A percentile compares a stretch with the other conserved stretches of the same genome.
Conservation (phyloP, 2,329 filamentous ascomycete species). For the Pseudogymnoascus sp. region DNA sequence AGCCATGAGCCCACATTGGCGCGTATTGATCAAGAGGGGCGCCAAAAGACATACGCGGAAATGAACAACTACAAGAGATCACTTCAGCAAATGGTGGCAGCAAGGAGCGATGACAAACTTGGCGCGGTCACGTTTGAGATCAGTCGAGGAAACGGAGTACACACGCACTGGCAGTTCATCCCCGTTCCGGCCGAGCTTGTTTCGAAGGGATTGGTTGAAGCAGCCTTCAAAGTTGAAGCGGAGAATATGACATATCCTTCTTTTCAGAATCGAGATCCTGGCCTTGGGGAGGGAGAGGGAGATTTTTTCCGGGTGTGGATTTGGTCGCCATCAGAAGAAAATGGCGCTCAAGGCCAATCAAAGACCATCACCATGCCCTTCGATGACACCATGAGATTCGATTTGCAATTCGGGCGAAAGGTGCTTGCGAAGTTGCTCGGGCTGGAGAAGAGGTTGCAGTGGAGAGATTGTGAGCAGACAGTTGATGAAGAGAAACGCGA, state of each 20-base stretch:
- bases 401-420: slow-evolving; percentile 80
- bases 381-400: slow-evolving; percentile 65
- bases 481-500: slow-evolving; percentile 72
- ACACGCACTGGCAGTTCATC: slow-evolving; percentile 90
- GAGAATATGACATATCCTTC: slow-evolving; percentile 58
- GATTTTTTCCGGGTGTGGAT: slow-evolving; percentile 82
- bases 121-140: slow-evolving; percentile 92
- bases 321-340: slow-evolving; percentile 48
- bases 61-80: slow-evolving; percentile 75
- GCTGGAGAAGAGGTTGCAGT: slow-evolving; percentile 69
- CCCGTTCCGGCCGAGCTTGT: slow-evolving; percentile 65
- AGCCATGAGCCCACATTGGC: slow-evolving; percentile 70
- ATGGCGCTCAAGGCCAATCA: slow-evolving; percentile 37
- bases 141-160: slow-evolving; percentile 69
- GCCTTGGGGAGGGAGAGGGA: slow-evolving; percentile 42
- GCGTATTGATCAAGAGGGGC: slow-evolving; percentile 49
- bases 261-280: slow-evolving; percentile 42
- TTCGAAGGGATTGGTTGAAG: slow-evolving; percentile 68
- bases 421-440: slow-evolving; percentile 83
- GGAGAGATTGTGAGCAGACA: slow-evolving; percentile 76
- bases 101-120: slow-evolving; percentile 47
- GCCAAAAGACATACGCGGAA: slow-evolving; percentile 58
- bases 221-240: slow-evolving; percentile 80
- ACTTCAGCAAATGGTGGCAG: slow-evolving; percentile 71
- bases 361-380: slow-evolving; percentile 69